Percentiles rank a stretch among this genome's conserved stretches.
These are phyloP conservation scores for Beverwykella pulmonaria DNA, from an alignment of 495 filamentous ascomycete genomes.

Conservation along the genomic window DNA sequence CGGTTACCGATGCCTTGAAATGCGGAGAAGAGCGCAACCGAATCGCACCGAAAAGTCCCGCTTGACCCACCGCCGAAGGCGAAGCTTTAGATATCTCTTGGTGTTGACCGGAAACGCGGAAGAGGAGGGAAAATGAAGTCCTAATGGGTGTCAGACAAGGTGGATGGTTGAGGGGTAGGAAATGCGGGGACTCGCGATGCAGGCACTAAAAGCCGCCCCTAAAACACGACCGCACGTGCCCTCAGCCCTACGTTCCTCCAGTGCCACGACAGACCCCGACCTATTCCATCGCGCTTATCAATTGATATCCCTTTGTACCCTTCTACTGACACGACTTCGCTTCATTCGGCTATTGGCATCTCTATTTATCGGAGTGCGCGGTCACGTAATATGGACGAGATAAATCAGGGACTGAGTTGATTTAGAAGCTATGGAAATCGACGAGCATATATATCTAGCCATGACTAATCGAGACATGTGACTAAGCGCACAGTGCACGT, in stretches of 20 bases:
- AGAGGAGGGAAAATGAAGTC: background rate
- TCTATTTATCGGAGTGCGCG: too few relatives aligned
- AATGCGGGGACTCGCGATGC: too few relatives aligned
- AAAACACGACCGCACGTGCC: background rate
- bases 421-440: too few relatives aligned
- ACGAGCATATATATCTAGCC: too few relatives aligned
- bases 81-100: background rate
- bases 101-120: background rate
- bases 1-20: too few relatives aligned
- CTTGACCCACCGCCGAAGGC: background rate
- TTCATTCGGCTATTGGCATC: too few relatives aligned
- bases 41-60: background rate
- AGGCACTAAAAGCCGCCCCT: background rate
- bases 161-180: background rate
- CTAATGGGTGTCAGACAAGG: background rate
- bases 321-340: too few relatives aligned
- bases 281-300: background rate
- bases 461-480: too few relatives aligned
- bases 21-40: background rate
- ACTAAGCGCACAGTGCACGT: too few relatives aligned
- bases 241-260: background rate
- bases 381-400: too few relatives aligned
- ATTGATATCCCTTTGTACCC: background rate
- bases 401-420: too few relatives aligned
- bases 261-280: background rate